Evolutionary conservation across 1,139 yeast genomes (phyloP).

Genomic region (Geotrichum klebahnii): DNA sequence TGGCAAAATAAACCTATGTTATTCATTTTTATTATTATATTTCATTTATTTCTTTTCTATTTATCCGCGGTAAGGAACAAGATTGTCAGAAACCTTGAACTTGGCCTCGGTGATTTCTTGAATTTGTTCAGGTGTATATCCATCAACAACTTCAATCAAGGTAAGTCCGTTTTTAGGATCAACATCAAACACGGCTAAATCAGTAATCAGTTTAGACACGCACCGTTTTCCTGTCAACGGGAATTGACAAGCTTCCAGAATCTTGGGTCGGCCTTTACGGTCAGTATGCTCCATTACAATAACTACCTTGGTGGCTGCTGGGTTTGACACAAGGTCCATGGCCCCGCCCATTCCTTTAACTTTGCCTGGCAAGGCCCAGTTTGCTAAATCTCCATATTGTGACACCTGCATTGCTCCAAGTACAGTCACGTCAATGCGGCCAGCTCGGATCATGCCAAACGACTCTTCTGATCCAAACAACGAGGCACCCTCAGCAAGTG

Average conservation of each 20-base stretch:
- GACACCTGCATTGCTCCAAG: slow-evolving; percentile 52
- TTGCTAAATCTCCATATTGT: slow-evolving; percentile 48
- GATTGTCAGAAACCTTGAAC: slow-evolving; percentile 40
- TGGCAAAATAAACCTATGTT: no score
- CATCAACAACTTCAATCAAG: slow-evolving; percentile 44
- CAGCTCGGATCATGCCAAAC: slow-evolving; percentile 50
- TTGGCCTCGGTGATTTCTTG: slow-evolving; percentile 43
- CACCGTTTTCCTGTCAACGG: slow-evolving; percentile 49
- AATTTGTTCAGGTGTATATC: slow-evolving; percentile 44
- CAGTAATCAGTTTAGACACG: slow-evolving; percentile 48
- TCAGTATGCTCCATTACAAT: slow-evolving; percentile 50
- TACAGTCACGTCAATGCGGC: slow-evolving; percentile 46
- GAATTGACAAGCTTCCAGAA: slow-evolving; percentile 44
- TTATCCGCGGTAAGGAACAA: slow-evolving; percentile 24
- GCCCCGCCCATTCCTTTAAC: slow-evolving; percentile 58
- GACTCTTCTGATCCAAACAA: slow-evolving; percentile 51
- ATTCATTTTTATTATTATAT: neutral
- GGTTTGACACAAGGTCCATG: slow-evolving; percentile 52
- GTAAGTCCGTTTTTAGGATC: slow-evolving; percentile 41
- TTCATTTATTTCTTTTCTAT: neutral
- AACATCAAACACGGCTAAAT: slow-evolving; percentile 49
- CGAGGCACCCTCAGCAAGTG: slow-evolving; percentile 47
- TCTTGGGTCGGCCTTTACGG: slow-evolving; percentile 48
- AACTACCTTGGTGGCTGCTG: slow-evolving; percentile 46
- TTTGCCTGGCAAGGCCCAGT: slow-evolving; percentile 52